A percentile compares a stretch with the other conserved stretches of the same genome.
phyloP scores from a whole-genome alignment of 768 basidiomycete species.

The Amanita pallidorosea region DNA sequence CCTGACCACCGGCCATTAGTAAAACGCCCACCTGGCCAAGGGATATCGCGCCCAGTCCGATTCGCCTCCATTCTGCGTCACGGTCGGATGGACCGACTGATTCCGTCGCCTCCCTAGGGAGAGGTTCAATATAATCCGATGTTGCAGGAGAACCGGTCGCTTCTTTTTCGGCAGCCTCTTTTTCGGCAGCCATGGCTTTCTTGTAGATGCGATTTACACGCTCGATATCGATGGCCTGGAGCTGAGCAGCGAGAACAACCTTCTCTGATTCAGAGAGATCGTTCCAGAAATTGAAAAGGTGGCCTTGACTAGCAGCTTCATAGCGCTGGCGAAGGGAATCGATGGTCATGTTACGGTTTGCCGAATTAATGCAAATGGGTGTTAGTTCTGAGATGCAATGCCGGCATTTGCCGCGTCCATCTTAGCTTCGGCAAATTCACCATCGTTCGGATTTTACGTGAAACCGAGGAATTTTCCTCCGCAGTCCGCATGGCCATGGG shows the following conservation, averaged over 20 bases:
- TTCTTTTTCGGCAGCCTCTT: conserved; percentile 45
- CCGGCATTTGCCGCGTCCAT: conserved; percentile 10
- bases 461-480: no score
- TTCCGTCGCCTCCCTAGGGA: conserved; percentile 69
- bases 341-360: conserved; percentile 35
- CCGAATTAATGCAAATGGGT: background rate
- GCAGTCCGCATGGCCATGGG: no score
- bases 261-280: conserved; percentile 58
- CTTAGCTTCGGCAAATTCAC: background rate
- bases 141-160: conserved; percentile 26
- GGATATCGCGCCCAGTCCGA: conserved; percentile 75
- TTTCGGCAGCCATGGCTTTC: conserved; percentile 63
- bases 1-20: conserved; percentile 97
- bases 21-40: conserved; percentile 86
- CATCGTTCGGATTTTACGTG: background rate
- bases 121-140: conserved; percentile 58
- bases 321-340: conserved; percentile 54
- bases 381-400: background rate
- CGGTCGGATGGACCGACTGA: conserved; percentile 45
- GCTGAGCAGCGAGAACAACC: conserved; percentile 53
- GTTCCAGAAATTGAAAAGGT: conserved; percentile 84
- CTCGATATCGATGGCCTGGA: conserved; percentile 72
- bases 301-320: conserved; percentile 74
- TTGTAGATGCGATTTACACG: conserved; percentile 86
- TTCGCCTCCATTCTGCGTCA: conserved; percentile 61